These are phyloP conservation scores for Rhizophora apiculata DNA, from an alignment of 345 rosid genomes.

Conservation along the genomic window DNA sequence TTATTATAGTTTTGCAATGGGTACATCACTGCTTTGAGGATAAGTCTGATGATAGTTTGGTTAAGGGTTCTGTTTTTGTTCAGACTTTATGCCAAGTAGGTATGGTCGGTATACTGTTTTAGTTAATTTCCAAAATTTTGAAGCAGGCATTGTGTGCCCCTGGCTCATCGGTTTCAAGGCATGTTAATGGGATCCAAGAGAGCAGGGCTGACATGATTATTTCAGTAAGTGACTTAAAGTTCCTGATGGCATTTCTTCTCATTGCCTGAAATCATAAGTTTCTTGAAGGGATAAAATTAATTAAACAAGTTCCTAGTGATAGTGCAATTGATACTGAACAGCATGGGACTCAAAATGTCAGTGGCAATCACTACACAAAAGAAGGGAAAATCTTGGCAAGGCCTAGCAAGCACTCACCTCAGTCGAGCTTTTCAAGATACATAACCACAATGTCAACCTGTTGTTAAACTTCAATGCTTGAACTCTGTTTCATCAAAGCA, in stretches of 20 bases:
- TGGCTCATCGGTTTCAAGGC: slow-evolving; percentile 65
- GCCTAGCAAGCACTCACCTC: too few species aligned
- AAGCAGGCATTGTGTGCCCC: slow-evolving; percentile 71
- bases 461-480: too few species aligned
- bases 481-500: too few species aligned
- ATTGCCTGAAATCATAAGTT: not conserved
- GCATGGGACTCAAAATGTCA: too few species aligned
- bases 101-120: not conserved
- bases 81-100: not conserved
- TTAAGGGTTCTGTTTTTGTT: not conserved
- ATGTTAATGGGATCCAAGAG: slow-evolving; percentile 71
- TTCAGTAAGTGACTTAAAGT: slow-evolving; percentile 47
- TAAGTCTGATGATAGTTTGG: not conserved
- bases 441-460: too few species aligned
- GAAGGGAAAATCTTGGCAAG: too few species aligned
- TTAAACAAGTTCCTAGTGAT: too few species aligned
- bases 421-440: too few species aligned
- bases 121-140: slow-evolving; percentile 15
- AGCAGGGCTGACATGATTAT: slow-evolving; percentile 93
- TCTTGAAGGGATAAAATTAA: too few species aligned
- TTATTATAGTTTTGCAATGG: not conserved
- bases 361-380: too few species aligned
- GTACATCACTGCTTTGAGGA: not conserved
- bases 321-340: too few species aligned
- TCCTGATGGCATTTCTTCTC: slow-evolving; percentile 9